Evolutionary conservation across 139 green algal species (phyloP), one percentile per base, ranked within the genome.

Genomic region (Marvania coccoides): DNA sequence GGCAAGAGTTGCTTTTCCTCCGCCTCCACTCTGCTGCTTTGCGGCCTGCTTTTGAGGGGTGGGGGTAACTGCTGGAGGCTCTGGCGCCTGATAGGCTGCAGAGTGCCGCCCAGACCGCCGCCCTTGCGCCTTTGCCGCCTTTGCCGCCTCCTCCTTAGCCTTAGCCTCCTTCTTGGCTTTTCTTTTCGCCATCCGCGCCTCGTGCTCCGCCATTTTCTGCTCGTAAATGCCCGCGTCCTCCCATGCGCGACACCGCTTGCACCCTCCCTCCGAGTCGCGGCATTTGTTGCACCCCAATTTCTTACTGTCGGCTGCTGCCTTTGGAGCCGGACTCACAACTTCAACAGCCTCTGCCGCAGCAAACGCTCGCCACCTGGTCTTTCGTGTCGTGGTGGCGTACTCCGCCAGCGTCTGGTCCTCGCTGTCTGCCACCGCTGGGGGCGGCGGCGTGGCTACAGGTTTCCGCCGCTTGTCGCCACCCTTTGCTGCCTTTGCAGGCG

Each of bases 221-320:
- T 47, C 61, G 58, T 75, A 35, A 15, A 61, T 24, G 14, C 24
- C 30, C 12, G 28, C 38, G 12, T 59, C 61, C 29, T 10, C n/a
- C 5, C 60, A 40, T 0, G 4, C 40, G 2, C 63, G 54, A 29
- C 70, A 77, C 34, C 60, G 57, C 26, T 39, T 55, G 47, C 70
- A 77, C 2, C 58, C 58, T 10, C 15, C 42, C 14, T 13, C 6
- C 2, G 54, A 48, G 8, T 54, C 33, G 54, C 64, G 58, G 62
- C 64, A 77, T 39, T 77, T 77, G 47, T 58, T 71, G 63, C 64
- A 77, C 40, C 63, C 64, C 42, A 76, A 40, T 26, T 63, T 63
- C 4, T 47, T 1, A 19, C 14, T 47, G n/a, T 51, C 19, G 19
- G 42, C 42, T 28, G 42, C 19, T 51, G 19, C 19, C 19, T 51